A percentile compares a stretch with the other conserved stretches of the same genome.
These are phyloP conservation scores for Chamaenerion angustifolium DNA, from an alignment of 345 rosid species.

Conservation along the genomic window DNA sequence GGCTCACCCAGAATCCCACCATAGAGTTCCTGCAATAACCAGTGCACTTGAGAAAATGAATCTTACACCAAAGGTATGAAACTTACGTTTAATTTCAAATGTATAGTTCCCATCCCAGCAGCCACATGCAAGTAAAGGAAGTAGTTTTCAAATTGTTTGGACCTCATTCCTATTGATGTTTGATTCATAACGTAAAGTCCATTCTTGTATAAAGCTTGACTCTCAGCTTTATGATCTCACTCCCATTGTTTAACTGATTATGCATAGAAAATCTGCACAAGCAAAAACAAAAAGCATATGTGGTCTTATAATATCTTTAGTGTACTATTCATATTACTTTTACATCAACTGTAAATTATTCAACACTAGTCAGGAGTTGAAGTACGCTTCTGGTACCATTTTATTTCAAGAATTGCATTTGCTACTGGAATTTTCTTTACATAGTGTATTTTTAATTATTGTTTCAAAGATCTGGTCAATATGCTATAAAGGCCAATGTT, in stretches of 20 bases:
- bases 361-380: no score
- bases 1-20: conserved; percentile 84
- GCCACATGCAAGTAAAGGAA: neutral
- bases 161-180: neutral
- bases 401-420: no score
- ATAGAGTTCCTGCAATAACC: conserved; percentile 84
- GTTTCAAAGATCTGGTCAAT: no score
- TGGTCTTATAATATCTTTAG: no score
- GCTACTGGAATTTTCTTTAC: no score
- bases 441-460: no score
- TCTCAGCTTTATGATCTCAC: neutral
- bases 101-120: neutral
- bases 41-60: conserved; percentile 63
- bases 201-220: neutral
- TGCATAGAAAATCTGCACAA: neutral
- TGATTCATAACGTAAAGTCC: neutral
- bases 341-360: no score
- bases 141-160: neutral
- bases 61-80: conserved; percentile 57
- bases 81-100: neutral
- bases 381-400: no score
- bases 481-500: no score
- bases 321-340: no score
- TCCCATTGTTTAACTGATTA: neutral
- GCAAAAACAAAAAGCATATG: no score